Percentiles rank a stretch among this genome's conserved stretches.
Conservation (phyloP, 2,329 filamentous ascomycete species). For the Exophiala alcalophila region DNA sequence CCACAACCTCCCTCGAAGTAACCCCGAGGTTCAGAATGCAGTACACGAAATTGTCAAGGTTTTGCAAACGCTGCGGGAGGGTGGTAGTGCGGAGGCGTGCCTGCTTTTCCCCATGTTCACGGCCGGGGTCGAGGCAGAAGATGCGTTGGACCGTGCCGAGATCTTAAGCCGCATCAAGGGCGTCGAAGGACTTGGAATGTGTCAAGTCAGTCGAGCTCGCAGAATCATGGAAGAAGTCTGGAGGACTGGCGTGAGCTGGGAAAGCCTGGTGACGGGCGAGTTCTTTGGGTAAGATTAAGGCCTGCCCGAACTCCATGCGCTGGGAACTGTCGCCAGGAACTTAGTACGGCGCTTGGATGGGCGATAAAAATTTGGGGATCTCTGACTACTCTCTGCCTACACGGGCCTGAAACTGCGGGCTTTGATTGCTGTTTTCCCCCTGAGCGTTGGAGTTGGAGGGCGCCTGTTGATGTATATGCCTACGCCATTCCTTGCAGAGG, state of each 20-base stretch:
- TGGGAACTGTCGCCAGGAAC: no score
- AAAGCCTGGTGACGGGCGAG: slow-evolving; percentile 60
- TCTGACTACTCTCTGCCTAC: no score
- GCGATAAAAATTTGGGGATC: no score
- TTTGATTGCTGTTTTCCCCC: no score
- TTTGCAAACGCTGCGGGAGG: slow-evolving; percentile 60
- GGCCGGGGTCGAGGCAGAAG: slow-evolving; percentile 69
- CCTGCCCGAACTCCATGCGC: no score
- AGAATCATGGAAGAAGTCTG: slow-evolving; percentile 67
- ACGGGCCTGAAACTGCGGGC: no score
- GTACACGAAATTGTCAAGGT: slow-evolving; percentile 63
- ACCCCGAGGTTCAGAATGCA: slow-evolving; percentile 60
- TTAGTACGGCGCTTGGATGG: no score
- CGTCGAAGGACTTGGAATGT: slow-evolving; percentile 72
- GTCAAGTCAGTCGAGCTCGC: slow-evolving; percentile 65
- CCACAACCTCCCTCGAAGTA: slow-evolving; percentile 57
- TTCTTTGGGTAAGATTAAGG: slow-evolving; percentile 69
- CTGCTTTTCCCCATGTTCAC: slow-evolving; percentile 79
- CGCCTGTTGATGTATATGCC: no score
- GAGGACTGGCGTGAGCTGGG: slow-evolving; percentile 67
- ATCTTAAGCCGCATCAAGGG: slow-evolving; percentile 64
- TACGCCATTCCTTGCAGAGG: no score
- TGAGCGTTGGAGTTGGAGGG: slow-evolving; percentile 19
- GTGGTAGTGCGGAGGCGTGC: slow-evolving; percentile 70
- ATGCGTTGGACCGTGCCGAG: slow-evolving; percentile 54